These are phyloP conservation scores for Royoungia palumana DNA, from an alignment of 768 basidiomycete species.

Conservation along the genomic window DNA sequence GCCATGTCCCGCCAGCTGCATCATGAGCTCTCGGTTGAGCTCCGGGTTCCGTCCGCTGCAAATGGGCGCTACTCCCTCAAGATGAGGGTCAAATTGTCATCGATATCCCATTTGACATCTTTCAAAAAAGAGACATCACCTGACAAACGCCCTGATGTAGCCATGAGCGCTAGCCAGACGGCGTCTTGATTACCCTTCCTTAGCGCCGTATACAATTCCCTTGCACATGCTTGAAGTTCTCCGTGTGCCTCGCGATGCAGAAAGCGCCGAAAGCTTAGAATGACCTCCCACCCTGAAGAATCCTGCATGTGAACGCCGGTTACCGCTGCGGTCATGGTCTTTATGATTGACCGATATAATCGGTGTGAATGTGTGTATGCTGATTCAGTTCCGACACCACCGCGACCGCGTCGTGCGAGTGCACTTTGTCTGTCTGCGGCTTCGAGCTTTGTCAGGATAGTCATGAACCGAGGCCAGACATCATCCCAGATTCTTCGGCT, in stretches of 20 bases:
- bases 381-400: constrained; percentile 58
- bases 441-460: constrained; percentile 57
- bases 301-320: constrained; percentile 70
- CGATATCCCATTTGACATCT: constrained; percentile 63
- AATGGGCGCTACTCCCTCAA: constrained; percentile 26
- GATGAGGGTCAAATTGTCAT: constrained; percentile 34
- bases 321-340: constrained; percentile 66
- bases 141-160: constrained; percentile 45
- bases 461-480: constrained; percentile 81
- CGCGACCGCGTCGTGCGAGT: constrained; percentile 51
- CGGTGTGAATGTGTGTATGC: constrained; percentile 81
- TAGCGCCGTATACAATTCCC: constrained; percentile 60
- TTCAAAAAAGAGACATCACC: constrained; percentile 48
- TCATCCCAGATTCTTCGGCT: constrained; percentile 83
- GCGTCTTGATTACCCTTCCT: constrained; percentile 67
- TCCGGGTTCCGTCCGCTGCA: not conserved
- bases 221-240: constrained; percentile 69
- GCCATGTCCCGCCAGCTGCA: constrained; percentile 50
- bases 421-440: constrained; percentile 65
- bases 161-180: constrained; percentile 75
- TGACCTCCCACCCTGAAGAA: constrained; percentile 74
- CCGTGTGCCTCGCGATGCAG: constrained; percentile 61
- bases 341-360: constrained; percentile 71
- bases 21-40: constrained; percentile 10
- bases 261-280: constrained; percentile 74